Base-by-base conservation (phyloP, 2,329 filamentous ascomycete genomes). In the Neopestalotiopsis sp. region DNA sequence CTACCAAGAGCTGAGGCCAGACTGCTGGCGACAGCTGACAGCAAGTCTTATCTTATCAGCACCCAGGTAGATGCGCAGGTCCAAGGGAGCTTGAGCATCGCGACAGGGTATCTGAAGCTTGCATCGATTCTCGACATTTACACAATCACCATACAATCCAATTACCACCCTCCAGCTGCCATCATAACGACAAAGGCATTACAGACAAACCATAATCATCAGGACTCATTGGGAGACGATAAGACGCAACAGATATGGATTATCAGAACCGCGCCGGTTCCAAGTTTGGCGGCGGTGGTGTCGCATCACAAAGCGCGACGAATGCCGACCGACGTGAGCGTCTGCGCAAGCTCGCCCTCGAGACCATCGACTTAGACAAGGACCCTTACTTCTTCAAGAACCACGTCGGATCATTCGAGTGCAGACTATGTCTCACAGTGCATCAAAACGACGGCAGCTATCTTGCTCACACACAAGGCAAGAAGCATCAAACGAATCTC, bases 311-410 rank as follows among this genome's bases (percentile, higher is more conserved):
- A 78, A 95, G 92, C 76, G 94, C 94, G 69, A 97, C 94, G 71
- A 98, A 98, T 82, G 95, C 96, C 73, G 96, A 98, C 88, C 94
- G 96, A 70, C 94, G 96, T 80, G 96, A 99, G 82, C 95, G 96
- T 72, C 92, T 99, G 53, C 94, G 95, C 81, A 98, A 98, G 85
- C 94, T 99, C 79, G 96, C 96, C 69, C 93, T 99, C 78, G 96
- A 99, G 84, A 97, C 94, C 68, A 99, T 99, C 87, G 95, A 98
- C 85, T 93, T 98, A 72, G 96, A 98, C 84, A 98, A 98, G 84
- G 96, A 99, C 84, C 96, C 96, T 0, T 99, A 98, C 89, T 98
- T 98, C 87, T 99, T 99, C 91, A 97, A 97, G 82, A 99, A 99
- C 86, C 95, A 99, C 82, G 94, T 98, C 76, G 96, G 96, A 78